These are phyloP conservation scores for Agaricus bisporus DNA, from an alignment of 768 basidiomycete species.

Conservation along the genomic window DNA sequence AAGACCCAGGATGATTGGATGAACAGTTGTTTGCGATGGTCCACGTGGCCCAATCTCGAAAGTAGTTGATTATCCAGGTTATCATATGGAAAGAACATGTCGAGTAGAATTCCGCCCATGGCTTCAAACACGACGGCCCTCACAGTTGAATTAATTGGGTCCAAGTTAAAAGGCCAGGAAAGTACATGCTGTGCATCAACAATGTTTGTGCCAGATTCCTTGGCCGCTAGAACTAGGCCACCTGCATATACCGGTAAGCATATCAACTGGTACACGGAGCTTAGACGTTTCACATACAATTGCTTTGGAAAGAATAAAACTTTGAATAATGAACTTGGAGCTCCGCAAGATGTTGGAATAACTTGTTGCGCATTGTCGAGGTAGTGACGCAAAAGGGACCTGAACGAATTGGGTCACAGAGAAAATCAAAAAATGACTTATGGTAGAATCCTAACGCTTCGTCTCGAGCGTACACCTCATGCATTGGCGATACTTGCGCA, in stretches of 20 bases:
- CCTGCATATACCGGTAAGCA: neutral
- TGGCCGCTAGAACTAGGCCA: neutral
- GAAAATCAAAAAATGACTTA: neutral
- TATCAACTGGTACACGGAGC: too few relatives aligned
- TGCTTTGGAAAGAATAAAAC: neutral
- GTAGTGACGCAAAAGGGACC: neutral
- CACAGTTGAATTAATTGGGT: neutral
- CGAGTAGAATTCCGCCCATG: neutral
- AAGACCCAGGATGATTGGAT: neutral
- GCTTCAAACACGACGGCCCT: neutral
- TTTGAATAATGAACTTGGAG: neutral
- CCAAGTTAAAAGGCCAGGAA: neutral
- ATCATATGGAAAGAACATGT: neutral
- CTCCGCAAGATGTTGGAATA: neutral
- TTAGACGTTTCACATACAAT: neutral
- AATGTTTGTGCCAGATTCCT: neutral
- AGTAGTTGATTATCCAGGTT: neutral
- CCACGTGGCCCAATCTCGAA: neutral
- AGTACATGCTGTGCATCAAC: neutral
- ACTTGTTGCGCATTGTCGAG: neutral
- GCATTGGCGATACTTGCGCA: rapidly evolving
- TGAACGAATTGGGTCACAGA: neutral
- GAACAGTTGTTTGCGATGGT: neutral
- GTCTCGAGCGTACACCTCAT: neutral
- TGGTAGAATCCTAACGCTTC: neutral